phyloP scores from a whole-genome alignment of 2,329 filamentous ascomycete genomes.

The Phialophora macrospora region DNA sequence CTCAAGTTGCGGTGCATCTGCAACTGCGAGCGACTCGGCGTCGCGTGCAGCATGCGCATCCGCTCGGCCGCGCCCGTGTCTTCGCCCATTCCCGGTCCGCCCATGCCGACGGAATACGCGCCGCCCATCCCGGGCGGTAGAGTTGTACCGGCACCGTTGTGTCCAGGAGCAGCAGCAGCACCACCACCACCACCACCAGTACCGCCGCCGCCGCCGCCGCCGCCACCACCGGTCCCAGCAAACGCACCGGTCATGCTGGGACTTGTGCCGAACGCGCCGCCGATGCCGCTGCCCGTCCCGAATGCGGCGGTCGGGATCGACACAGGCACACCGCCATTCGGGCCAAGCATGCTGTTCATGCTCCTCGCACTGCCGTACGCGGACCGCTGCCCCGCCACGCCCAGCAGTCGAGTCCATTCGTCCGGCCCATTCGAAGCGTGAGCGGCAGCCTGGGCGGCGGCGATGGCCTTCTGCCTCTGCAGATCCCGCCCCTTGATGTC shows the following conservation, averaged over 20 bases:
- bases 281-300: not conserved
- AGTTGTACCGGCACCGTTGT: not conserved
- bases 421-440: constrained; percentile 7
- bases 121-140: not conserved
- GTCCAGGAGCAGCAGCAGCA: not conserved
- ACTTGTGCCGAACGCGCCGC: not conserved
- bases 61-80: not conserved
- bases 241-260: not conserved
- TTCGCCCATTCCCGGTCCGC: not conserved
- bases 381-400: not conserved
- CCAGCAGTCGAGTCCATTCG: constrained; percentile 1
- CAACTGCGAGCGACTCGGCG: constrained; percentile 17
- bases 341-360: not conserved
- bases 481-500: constrained; percentile 52
- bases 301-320: not conserved
- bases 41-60: constrained; percentile 11
- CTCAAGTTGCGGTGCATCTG: constrained; percentile 13
- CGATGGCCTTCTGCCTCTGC: constrained; percentile 25
- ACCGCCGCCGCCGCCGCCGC: no score
- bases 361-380: constrained; percentile 14
- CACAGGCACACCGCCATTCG: not conserved
- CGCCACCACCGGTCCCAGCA: no score
- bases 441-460: constrained; percentile 12
- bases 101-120: not conserved
- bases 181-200: not conserved